Evolutionary conservation across 441 rosid genomes (phyloP).

Genomic region (Isatis lusitanica): DNA sequence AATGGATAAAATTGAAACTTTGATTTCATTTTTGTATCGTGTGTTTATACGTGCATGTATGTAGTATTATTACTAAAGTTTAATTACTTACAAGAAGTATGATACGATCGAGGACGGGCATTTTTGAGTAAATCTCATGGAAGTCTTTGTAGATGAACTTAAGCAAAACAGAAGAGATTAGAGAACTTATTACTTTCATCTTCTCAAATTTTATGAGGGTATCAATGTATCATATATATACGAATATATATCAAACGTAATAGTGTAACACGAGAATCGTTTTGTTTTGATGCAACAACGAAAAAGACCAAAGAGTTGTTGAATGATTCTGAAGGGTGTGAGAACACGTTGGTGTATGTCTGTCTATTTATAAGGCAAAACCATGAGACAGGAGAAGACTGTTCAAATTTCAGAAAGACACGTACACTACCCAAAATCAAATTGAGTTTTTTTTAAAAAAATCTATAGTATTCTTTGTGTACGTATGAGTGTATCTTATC

Average conservation of each 20-base stretch:
- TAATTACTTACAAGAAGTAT: constrained; percentile 48
- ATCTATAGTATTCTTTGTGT: too few relatives aligned
- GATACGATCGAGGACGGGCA: constrained; percentile 50
- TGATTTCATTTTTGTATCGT: not conserved
- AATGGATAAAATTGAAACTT: not conserved
- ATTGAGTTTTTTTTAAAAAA: too few relatives aligned
- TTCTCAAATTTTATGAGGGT: not conserved
- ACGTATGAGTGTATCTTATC: too few relatives aligned
- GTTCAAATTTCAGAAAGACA: too few relatives aligned
- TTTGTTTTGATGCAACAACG: not conserved
- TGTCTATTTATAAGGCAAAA: too few relatives aligned
- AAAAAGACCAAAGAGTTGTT: too few relatives aligned
- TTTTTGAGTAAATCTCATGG: constrained; percentile 43
- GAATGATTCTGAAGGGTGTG: too few relatives aligned
- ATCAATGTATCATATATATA: not conserved
- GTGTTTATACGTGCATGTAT: not conserved
- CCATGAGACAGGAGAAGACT: too few relatives aligned
- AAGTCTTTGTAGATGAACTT: constrained; percentile 51
- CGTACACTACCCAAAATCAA: too few relatives aligned
- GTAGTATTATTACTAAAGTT: not conserved
- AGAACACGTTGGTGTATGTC: too few relatives aligned
- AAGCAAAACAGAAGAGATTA: constrained; percentile 32
- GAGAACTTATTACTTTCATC: constrained; percentile 28
- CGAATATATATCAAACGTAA: not conserved
- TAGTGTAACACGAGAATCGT: not conserved